Evolutionary conservation across 495 filamentous ascomycete genomes (phyloP).

Genomic region (Clavariopsis aquatica): DNA sequence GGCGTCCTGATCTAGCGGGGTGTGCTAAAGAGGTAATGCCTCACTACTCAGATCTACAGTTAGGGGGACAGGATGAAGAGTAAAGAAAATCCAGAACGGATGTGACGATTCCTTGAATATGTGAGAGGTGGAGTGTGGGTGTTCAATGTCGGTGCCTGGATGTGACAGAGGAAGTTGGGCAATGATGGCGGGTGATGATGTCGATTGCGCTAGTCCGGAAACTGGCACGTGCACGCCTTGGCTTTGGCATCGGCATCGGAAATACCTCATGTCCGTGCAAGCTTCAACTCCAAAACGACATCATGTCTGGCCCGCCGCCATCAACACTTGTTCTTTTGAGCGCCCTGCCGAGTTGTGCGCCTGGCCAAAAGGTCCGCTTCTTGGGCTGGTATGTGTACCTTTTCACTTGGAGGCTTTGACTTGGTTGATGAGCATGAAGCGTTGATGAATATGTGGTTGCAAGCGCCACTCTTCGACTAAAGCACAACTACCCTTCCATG

Average conservation of each 20-base stretch:
- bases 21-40: background rate
- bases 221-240: slow-evolving; percentile 27
- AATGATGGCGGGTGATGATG: slow-evolving; percentile 16
- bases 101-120: background rate
- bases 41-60: background rate
- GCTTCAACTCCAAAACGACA: slow-evolving; percentile 32
- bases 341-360: slow-evolving; percentile 54
- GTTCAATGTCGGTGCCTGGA: slow-evolving; percentile 2
- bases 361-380: slow-evolving; percentile 81
- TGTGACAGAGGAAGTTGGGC: background rate
- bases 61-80: background rate
- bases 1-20: slow-evolving; percentile 11
- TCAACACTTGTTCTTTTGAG: slow-evolving; percentile 69
- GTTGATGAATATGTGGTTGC: slow-evolving; percentile 66
- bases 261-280: slow-evolving; percentile 7
- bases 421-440: slow-evolving; percentile 50
- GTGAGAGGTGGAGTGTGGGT: background rate
- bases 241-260: slow-evolving; percentile 19
- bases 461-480: slow-evolving; percentile 62
- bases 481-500: slow-evolving; percentile 63
- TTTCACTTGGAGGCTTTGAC: slow-evolving; percentile 47
- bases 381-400: slow-evolving; percentile 73
- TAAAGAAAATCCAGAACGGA: background rate
- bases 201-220: slow-evolving; percentile 1
- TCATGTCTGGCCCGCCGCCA: slow-evolving; percentile 55